Conservation (phyloP, 768 basidiomycete genomes). For the Rhodotorula babjevae region DNA sequence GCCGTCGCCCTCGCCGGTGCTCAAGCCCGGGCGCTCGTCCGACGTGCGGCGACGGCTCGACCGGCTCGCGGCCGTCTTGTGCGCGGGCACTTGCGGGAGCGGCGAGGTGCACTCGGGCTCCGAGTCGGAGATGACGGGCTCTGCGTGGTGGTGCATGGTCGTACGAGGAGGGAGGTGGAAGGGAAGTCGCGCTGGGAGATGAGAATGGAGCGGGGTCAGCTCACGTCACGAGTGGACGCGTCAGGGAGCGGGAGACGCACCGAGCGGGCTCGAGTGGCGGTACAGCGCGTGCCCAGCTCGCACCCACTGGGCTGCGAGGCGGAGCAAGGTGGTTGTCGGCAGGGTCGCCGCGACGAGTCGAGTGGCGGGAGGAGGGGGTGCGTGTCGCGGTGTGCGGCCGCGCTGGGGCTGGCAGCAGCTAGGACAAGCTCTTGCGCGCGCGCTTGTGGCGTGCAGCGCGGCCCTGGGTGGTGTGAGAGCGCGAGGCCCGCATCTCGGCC, state of each 20-base stretch:
- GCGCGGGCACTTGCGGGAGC: neutral
- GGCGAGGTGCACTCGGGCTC: slow-evolving; percentile 13
- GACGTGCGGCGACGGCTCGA: neutral
- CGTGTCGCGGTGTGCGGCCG: no score
- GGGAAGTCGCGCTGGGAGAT: neutral
- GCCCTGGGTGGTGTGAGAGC: no score
- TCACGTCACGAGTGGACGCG: neutral
- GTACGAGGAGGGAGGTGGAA: neutral
- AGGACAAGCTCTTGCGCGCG: no score
- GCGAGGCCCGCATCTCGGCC: no score
- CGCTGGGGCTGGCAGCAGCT: no score
- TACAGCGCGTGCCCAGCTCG: no score
- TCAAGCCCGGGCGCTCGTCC: slow-evolving; percentile 1
- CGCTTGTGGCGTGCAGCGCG: no score
- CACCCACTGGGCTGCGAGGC: no score
- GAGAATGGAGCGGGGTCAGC: neutral
- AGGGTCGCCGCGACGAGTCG: no score
- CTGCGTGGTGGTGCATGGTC: slow-evolving; percentile 3
- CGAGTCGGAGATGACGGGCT: slow-evolving; percentile 25
- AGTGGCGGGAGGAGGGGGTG: no score
- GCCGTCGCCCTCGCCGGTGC: neutral
- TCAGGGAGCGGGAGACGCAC: neutral
- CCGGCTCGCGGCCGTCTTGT: neutral
- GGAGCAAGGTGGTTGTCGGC: no score
- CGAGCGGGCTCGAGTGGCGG: no score